phyloP scores from a whole-genome alignment of 2,329 filamentous ascomycete genomes.

The Diplodia scrobiculata region DNA sequence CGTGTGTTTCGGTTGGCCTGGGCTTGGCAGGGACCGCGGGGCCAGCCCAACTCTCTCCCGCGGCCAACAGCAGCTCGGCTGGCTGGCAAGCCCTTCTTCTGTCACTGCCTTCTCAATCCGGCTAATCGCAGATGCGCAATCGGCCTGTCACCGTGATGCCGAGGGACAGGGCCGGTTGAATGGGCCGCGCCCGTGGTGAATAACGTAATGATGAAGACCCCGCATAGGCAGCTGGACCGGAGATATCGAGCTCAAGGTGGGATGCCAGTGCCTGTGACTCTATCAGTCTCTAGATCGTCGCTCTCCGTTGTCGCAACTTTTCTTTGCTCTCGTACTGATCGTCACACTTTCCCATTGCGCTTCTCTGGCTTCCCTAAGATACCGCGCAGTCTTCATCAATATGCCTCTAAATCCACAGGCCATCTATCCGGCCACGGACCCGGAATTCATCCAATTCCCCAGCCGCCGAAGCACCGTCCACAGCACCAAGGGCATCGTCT shows the following conservation, averaged over 20 bases:
- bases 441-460: conserved; percentile 65
- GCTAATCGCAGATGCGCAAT: neutral
- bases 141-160: conserved; percentile 9
- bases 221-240: neutral
- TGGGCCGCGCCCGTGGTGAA: neutral
- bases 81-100: neutral
- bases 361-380: neutral
- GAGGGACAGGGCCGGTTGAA: conserved; percentile 13
- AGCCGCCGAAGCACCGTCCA: conserved; percentile 90
- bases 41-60: neutral
- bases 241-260: conserved; percentile 13
- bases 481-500: conserved; percentile 86
- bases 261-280: conserved; percentile 1
- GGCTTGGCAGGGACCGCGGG: conserved; percentile 12
- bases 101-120: neutral
- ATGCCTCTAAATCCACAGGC: conserved; percentile 53
- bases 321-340: neutral
- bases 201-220: conserved; percentile 17
- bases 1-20: neutral
- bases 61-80: neutral
- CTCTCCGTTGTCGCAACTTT: neutral
- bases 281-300: neutral
- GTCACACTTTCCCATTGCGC: neutral
- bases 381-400: neutral
- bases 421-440: conserved; percentile 54